A percentile compares a stretch with the other conserved stretches of the same genome.
These are phyloP conservation scores for Aspergillus flavus DNA, from an alignment of 2,329 filamentous ascomycete genomes.

Conservation along the genomic window DNA sequence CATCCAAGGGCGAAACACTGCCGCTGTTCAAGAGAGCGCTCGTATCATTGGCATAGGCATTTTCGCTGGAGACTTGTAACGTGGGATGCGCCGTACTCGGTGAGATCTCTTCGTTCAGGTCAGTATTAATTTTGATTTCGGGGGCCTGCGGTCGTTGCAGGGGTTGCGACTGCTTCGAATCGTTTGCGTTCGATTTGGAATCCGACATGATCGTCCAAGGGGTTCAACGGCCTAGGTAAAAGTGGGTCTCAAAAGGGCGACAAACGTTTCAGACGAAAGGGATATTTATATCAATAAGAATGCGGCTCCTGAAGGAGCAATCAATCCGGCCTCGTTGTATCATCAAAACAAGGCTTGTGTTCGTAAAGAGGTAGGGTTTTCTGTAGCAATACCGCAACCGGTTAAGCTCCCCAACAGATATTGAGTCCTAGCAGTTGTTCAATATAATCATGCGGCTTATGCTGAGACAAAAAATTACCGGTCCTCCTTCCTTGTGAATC, in stretches of 20 bases:
- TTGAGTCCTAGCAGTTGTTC: background rate
- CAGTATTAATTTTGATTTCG: slow-evolving; percentile 59
- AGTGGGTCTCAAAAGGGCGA: slow-evolving; percentile 16
- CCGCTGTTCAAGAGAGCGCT: slow-evolving; percentile 33
- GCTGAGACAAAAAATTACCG: background rate
- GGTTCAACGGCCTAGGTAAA: slow-evolving; percentile 8
- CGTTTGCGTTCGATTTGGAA: slow-evolving; percentile 28
- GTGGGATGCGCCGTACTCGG: slow-evolving; percentile 39
- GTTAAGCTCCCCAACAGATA: slow-evolving; percentile 5
- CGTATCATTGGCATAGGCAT: slow-evolving; percentile 34
- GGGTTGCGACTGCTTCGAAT: slow-evolving; percentile 33
- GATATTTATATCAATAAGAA: slow-evolving; percentile 25
- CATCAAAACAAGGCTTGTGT: slow-evolving; percentile 14
- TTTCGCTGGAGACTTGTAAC: slow-evolving; percentile 41
- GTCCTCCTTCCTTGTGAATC: background rate
- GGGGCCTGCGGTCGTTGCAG: slow-evolving; percentile 50
- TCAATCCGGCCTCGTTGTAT: slow-evolving; percentile 11
- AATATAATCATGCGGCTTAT: background rate
- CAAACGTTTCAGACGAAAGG: slow-evolving; percentile 12
- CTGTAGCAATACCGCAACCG: background rate
- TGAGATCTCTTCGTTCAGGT: slow-evolving; percentile 36
- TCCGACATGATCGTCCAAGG: slow-evolving; percentile 35
- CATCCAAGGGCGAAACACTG: slow-evolving; percentile 50
- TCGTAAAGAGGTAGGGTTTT: background rate
- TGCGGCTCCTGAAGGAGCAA: slow-evolving; percentile 24